Evolutionary conservation across 169 alveolate species (phyloP).

Genomic region (Neospora caninum): DNA sequence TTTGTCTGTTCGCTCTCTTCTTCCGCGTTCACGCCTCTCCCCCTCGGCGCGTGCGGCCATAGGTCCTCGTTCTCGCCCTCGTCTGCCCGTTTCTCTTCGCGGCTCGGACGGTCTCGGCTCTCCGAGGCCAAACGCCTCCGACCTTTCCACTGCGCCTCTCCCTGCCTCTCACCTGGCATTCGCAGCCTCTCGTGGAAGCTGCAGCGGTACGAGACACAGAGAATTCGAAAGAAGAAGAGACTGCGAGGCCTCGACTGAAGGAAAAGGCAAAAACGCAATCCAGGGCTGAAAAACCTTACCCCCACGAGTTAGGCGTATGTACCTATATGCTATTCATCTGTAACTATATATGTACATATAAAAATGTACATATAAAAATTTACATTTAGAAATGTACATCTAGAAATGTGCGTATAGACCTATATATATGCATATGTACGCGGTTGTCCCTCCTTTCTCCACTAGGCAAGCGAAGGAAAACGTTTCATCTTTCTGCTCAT

Average conservation of each 20-base stretch:
- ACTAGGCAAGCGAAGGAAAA: too few relatives aligned
- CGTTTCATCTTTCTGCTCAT: background rate
- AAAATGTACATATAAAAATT: background rate
- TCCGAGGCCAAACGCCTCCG: conserved; percentile 67
- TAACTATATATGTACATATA: background rate
- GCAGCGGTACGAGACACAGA: background rate
- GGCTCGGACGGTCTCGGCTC: conserved; percentile 34
- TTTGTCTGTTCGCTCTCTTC: background rate
- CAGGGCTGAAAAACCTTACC: too few relatives aligned
- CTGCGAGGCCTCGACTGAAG: too few relatives aligned
- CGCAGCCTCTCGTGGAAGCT: conserved; percentile 18
- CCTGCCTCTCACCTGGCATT: background rate
- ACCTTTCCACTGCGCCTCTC: conserved; percentile 35
- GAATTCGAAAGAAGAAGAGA: too few relatives aligned
- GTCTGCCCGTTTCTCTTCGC: conserved; percentile 62
- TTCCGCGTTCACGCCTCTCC: background rate
- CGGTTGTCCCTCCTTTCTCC: background rate
- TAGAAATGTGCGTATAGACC: background rate
- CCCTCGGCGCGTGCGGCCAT: background rate
- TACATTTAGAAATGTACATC: background rate
- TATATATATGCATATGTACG: background rate
- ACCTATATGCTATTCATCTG: too few relatives aligned
- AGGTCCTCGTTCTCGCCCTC: conserved; percentile 56
- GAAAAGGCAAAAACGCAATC: too few relatives aligned
- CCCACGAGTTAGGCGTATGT: too few relatives aligned